phyloP scores from a whole-genome alignment of 805 yeast species.

The Sugiyamaella mastotermitis region DNA sequence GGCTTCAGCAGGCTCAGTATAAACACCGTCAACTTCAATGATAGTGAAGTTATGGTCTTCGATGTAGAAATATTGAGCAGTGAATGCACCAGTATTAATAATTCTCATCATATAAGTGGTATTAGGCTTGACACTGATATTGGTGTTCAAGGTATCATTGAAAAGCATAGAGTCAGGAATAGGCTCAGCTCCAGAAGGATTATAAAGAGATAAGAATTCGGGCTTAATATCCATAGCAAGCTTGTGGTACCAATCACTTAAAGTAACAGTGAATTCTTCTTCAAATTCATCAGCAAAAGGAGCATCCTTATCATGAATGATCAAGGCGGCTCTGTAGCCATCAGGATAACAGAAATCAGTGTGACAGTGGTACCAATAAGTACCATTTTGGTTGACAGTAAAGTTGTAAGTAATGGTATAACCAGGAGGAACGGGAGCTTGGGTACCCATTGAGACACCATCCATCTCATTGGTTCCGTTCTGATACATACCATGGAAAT shows the following conservation, averaged over 20 bases:
- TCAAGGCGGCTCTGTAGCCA: conserved; percentile 56
- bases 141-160: conserved; percentile 61
- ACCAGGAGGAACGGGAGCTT: conserved; percentile 88
- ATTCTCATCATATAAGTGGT: conserved; percentile 79
- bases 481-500: conserved; percentile 92
- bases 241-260: conserved; percentile 88
- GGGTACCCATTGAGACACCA: conserved; percentile 83
- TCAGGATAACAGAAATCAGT: conserved; percentile 86
- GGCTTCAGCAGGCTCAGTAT: conserved; percentile 70
- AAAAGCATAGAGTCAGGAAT: conserved; percentile 76
- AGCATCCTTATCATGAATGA: conserved; percentile 66
- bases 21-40: conserved; percentile 88
- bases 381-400: conserved; percentile 81
- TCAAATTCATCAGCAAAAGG: conserved; percentile 65
- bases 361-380: conserved; percentile 98
- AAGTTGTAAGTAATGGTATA: conserved; percentile 76
- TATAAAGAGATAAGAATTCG: conserved; percentile 60
- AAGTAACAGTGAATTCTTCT: conserved; percentile 62
- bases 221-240: conserved; percentile 43
- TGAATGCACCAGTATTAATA: conserved; percentile 84
- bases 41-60: conserved; percentile 84
- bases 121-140: conserved; percentile 68
- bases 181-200: conserved; percentile 99
- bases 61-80: conserved; percentile 81
- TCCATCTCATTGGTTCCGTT: conserved; percentile 74